Conservation (phyloP, 2,329 filamentous ascomycete genomes). For the Ascochyta fabae region DNA sequence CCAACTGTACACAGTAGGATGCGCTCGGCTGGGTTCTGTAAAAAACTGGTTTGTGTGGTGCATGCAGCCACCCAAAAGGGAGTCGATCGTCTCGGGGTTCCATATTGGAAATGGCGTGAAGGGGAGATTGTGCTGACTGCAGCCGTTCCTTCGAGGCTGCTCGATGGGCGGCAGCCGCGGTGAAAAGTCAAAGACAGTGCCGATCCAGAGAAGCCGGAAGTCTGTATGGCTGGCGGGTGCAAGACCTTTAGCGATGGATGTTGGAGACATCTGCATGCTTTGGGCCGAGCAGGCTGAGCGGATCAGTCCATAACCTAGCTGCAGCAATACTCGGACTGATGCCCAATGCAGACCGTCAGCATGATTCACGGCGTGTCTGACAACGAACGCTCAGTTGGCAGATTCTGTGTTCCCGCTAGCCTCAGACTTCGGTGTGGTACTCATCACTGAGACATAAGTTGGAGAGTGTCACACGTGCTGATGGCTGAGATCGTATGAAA, state of each 20-base stretch:
- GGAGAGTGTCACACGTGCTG: neutral
- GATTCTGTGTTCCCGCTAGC: no score
- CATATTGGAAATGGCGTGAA: neutral
- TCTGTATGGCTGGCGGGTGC: neutral
- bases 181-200: neutral
- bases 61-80: neutral
- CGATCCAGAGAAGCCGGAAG: neutral
- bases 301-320: neutral
- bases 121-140: slow-evolving; percentile 12
- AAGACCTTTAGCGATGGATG: neutral
- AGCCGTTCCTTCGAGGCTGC: neutral
- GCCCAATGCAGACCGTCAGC: neutral
- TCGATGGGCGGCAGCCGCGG: slow-evolving; percentile 7
- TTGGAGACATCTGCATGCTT: neutral
- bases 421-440: neutral
- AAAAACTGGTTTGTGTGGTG: neutral
- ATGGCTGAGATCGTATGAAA: neutral
- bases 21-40: neutral
- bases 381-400: neutral
- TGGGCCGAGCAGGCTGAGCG: neutral
- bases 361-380: neutral
- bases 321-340: neutral
- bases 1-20: neutral
- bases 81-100: neutral
- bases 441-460: neutral